Evolutionary conservation across 495 filamentous ascomycete species (phyloP).

Genomic region (Astrothelium subdiscretum): DNA sequence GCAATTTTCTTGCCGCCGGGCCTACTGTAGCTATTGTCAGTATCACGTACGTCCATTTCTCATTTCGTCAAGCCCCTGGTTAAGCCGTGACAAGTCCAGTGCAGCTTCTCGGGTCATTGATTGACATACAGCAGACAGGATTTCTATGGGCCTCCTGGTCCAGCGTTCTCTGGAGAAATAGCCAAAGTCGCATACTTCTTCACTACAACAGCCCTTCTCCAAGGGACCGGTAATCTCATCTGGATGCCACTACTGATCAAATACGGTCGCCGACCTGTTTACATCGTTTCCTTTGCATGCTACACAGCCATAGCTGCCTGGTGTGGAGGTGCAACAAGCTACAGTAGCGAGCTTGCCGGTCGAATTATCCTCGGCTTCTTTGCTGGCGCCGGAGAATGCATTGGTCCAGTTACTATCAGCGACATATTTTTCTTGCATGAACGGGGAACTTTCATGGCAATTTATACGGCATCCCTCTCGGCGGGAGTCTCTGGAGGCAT

Average conservation of each 20-base stretch:
- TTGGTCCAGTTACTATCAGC: conserved; percentile 41
- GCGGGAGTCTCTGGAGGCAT: conserved; percentile 36
- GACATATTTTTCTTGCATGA: conserved; percentile 51
- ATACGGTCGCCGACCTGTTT: conserved; percentile 43
- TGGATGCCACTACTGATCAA: conserved; percentile 47
- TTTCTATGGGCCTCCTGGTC: conserved; percentile 13
- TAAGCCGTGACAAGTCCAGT: no score
- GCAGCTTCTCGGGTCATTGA: not conserved
- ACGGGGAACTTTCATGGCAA: conserved; percentile 36
- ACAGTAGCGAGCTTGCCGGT: conserved; percentile 33
- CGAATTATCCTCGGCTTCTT: conserved; percentile 41
- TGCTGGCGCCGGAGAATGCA: conserved; percentile 41
- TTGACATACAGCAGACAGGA: not conserved
- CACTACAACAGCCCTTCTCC: conserved; percentile 38
- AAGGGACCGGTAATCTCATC: conserved; percentile 40
- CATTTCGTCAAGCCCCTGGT: no score
- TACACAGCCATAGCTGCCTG: conserved; percentile 36
- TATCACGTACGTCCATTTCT: conserved; percentile 37
- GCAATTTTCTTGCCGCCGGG: conserved; percentile 44
- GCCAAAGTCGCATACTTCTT: conserved; percentile 42
- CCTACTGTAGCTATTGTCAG: conserved; percentile 41
- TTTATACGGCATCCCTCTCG: conserved; percentile 39
- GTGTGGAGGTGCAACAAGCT: conserved; percentile 34
- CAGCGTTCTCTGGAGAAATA: conserved; percentile 27
- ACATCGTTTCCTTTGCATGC: conserved; percentile 36